phyloP scores from a whole-genome alignment of 352 stramenopile species.

The Globisporangium cylindrosporum region DNA sequence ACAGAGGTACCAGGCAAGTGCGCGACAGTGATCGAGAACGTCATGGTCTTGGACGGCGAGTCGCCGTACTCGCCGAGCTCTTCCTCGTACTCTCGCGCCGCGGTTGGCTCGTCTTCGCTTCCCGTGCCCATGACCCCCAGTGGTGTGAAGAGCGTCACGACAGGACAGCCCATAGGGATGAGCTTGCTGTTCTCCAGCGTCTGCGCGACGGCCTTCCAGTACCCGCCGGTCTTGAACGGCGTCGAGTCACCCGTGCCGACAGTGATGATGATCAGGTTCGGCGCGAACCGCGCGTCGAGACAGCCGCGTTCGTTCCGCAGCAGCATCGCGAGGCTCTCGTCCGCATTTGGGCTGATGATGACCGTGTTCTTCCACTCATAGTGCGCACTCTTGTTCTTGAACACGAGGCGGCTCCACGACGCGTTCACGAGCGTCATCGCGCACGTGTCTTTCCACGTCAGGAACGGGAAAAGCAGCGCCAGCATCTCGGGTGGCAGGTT shows the following conservation, averaged over 20 bases:
- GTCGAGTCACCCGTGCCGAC: conserved; percentile 25
- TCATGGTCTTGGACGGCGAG: conserved; percentile 14
- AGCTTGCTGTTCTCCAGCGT: conserved; percentile 33
- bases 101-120: conserved; percentile 1
- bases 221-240: conserved; percentile 30
- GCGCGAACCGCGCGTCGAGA: conserved; percentile 35
- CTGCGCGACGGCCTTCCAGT: conserved; percentile 37
- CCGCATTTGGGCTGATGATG: conserved; percentile 17
- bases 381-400: conserved; percentile 18
- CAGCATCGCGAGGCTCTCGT: conserved; percentile 36
- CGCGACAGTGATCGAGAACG: conserved; percentile 36
- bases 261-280: conserved; percentile 37
- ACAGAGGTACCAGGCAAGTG: conserved; percentile 46
- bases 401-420: conserved; percentile 24
- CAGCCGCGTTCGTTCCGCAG: conserved; percentile 27
- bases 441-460: conserved; percentile 47
- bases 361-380: conserved; percentile 42
- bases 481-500: conserved; percentile 43
- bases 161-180: conserved; percentile 33
- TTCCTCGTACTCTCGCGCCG: conserved; percentile 13
- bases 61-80: conserved; percentile 10
- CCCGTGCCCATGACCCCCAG: conserved; percentile 25
- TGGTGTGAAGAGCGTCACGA: conserved; percentile 38
- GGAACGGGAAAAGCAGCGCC: conserved; percentile 35
- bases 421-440: conserved; percentile 32